Evolutionary conservation across 441 rosid genomes (phyloP), one percentile per base, ranked within the genome.

Genomic region (Codiaeum variegatum): DNA sequence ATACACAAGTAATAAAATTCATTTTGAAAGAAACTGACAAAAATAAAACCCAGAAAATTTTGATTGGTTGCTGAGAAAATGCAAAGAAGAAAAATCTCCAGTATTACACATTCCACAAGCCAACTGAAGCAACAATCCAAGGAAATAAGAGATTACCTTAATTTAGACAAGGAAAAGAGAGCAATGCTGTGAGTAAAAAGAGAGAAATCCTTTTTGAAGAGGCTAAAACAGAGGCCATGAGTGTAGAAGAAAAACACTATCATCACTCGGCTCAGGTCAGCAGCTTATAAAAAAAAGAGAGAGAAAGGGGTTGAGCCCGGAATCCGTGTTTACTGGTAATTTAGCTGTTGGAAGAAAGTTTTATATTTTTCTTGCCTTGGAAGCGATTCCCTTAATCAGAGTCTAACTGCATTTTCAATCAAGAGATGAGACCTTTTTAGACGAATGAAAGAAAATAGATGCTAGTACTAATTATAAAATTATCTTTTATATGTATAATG

Each of bases 351-450:
- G 40, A 2, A 7, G 42, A 38, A 12, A 12, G 23, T 54, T 60
- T 71, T 51, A 52, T 24, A 40, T 21, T 59, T 77, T 71, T 74
- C 89, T 83, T 82, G 86, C 79, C 83, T 79, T 82, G 83, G 79
- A 88, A 85, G 91, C 76, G 90, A 90, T 81, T 84, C 85, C 79
- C 83, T 79, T 58, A 76, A 56, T 80, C 79, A 72, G 81, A 44
- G 80, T 81, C 66, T 32, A 77, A 63, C 73, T 59, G 80, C 87
- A 78, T 74, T 81, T 78, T 59, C 81, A 64, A 62, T 77, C 76
- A 58, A 58, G 3, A 62, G 18, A 13, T 60, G 46, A 5, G 12
- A 18, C 62, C 69, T 40, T 51, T 72, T 49, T 21, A 26, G 49
- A 47, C 23, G 34, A 15, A 26, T 29, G 40, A 49, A 28, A 29